These are phyloP conservation scores for Penicillium sp. DNA, from an alignment of 2,329 filamentous ascomycete species.

Conservation along the genomic window DNA sequence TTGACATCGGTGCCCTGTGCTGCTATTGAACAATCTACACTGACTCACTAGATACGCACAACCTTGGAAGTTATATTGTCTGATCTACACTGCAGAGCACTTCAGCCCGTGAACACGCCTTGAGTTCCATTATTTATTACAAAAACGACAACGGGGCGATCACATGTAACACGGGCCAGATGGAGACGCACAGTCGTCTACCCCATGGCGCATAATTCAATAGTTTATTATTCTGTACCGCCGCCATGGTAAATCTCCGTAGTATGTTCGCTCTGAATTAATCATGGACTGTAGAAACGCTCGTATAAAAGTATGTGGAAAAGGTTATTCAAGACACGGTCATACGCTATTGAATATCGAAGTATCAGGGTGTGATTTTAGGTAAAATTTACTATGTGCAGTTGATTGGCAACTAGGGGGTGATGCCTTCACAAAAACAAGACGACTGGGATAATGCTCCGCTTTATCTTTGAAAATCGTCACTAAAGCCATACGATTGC, in stretches of 20 bases:
- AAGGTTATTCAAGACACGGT: background rate
- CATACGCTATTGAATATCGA: background rate
- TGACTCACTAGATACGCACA: no score
- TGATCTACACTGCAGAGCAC: background rate
- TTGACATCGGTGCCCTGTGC: no score
- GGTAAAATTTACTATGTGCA: background rate
- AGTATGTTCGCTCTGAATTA: background rate
- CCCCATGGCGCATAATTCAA: background rate
- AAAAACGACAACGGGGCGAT: background rate
- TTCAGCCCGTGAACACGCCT: background rate
- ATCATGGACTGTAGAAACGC: background rate
- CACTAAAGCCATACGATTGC: background rate
- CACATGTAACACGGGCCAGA: background rate
- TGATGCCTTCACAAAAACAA: background rate
- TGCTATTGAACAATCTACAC: no score
- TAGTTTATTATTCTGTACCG: background rate
- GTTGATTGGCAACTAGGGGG: background rate
- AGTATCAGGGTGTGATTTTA: background rate
- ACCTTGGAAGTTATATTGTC: no score
- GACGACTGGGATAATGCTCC: background rate
- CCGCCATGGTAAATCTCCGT: background rate
- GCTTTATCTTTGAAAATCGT: background rate
- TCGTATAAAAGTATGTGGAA: background rate
- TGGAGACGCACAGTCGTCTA: background rate
- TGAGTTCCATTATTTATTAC: background rate